Base-by-base conservation (phyloP, 768 basidiomycete species). In the Pholiota molesta region DNA sequence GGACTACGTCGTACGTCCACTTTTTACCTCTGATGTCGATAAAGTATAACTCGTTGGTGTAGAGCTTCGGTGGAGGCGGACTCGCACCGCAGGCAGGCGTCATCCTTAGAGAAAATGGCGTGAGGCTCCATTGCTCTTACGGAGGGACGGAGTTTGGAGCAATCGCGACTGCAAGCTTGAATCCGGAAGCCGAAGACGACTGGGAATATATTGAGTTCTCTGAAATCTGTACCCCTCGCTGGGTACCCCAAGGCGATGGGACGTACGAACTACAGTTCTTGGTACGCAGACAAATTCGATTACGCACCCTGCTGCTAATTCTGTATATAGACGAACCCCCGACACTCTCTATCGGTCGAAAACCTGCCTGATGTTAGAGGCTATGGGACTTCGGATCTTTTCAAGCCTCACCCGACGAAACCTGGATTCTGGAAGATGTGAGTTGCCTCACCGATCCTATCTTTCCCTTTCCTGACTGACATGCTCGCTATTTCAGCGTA, bases 341-440 rank as follows among this genome's bases (percentile, higher is more conserved):
- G 61, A 0, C 77, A 80, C 61, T 69, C 72, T 16, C 51, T 75
- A 1, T 63, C 78, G 0, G 71, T 79, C 1, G 74, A 79, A 47
- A 81, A 83, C 42, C 40, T 78, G 26, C 53, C 64, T 5, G 75
- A 77, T 61, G 70, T 70, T 5, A 67, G 62, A 39, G 81, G 81
- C 7, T 83, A 82, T 53, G 76, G 74, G 1, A 81, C 78, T 9
- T 76, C 75, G 1, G 83, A 83, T 66, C 68, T 81, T 1, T 81
- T 79, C 59, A 62, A 74, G 44, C 73, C 71, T 19, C 83, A 84
- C 62, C 80, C 83, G 0, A 79, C 75, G 16, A 77, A 80, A 21
- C 58, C 72, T 4, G 67, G 74, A n/a, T 63, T 81, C 4, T 85
- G 78, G 73, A 81, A 75, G 67, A 70, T 82, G 80, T 81, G 58